A percentile compares a stretch with the other conserved stretches of the same genome.
Evolutionary conservation across 73 alveolate genomes (phyloP).

Genomic region (Strombidium stylifer): DNA sequence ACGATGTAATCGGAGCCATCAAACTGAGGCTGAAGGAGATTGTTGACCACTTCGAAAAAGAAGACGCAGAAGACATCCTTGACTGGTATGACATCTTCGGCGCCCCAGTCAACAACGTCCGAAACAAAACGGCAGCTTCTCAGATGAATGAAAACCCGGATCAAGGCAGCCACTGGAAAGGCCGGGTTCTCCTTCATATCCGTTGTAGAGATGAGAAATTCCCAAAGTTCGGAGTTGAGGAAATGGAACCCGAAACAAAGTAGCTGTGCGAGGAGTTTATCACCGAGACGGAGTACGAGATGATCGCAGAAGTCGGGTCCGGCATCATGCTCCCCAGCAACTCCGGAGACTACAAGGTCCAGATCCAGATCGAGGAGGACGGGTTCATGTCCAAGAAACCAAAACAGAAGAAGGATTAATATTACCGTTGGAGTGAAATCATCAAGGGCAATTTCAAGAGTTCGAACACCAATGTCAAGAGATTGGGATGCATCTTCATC

Average conservation of each 20-base stretch:
- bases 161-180: too few relatives aligned
- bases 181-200: too few relatives aligned
- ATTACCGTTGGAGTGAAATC: slow-evolving; percentile 66
- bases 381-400: slow-evolving; percentile 40
- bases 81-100: slow-evolving; percentile 82
- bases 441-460: slow-evolving; percentile 8
- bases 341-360: slow-evolving; percentile 53
- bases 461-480: slow-evolving; percentile 11
- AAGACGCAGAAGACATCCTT: background rate
- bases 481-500: slow-evolving; percentile 43
- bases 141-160: too few relatives aligned
- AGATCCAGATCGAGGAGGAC: slow-evolving; percentile 61
- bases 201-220: slow-evolving; percentile 15
- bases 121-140: slow-evolving; percentile 62
- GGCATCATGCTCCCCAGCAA: slow-evolving; percentile 41
- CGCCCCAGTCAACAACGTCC: slow-evolving; percentile 66
- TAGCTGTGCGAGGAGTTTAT: background rate
- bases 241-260: background rate
- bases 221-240: slow-evolving; percentile 14
- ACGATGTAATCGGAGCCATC: slow-evolving; percentile 64
- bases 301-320: slow-evolving; percentile 42
- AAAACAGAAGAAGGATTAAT: slow-evolving; percentile 45
- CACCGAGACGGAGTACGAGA: background rate
- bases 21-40: slow-evolving; percentile 37
- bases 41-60: background rate